Conservation (phyloP, 441 rosid species). For the Bruguiera hainesii region DNA sequence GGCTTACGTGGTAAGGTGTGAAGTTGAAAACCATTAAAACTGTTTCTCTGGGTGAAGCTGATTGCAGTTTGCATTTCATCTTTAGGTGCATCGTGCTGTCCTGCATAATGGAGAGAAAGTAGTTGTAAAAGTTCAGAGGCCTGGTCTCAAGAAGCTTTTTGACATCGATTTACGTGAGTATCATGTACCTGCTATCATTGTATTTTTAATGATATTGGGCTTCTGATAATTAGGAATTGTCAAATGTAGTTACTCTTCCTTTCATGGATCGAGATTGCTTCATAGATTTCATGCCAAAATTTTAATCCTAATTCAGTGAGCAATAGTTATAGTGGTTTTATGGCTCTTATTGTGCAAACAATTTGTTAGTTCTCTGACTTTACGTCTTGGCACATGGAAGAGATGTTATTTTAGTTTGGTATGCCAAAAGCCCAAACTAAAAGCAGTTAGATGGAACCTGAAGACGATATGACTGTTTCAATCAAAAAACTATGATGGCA, state of each 20-base stretch:
- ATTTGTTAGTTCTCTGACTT: neutral
- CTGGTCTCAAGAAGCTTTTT: slow-evolving; percentile 89
- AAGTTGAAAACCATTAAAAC: neutral
- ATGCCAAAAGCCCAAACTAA: neutral
- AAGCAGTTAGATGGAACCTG: neutral
- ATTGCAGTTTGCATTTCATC: slow-evolving; percentile 26
- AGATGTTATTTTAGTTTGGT: neutral
- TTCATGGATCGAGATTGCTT: neutral
- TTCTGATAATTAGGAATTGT: neutral
- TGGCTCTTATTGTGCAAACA: too few species aligned
- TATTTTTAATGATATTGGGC: neutral
- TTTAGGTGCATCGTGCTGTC: slow-evolving; percentile 88
- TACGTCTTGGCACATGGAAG: neutral
- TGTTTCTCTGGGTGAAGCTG: slow-evolving; percentile 11
- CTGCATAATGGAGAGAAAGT: slow-evolving; percentile 89
- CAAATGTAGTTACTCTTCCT: neutral
- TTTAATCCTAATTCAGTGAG: too few species aligned
- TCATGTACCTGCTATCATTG: neutral
- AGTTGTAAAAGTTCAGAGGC: slow-evolving; percentile 91
- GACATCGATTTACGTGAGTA: slow-evolving; percentile 84
- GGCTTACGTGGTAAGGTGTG: too few species aligned
- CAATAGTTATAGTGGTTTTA: too few species aligned
- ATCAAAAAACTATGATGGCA: too few species aligned
- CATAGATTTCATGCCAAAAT: too few species aligned
- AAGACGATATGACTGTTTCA: neutral